Conservation (phyloP, 257 asterid species). For the Primulina huaijiensis region DNA sequence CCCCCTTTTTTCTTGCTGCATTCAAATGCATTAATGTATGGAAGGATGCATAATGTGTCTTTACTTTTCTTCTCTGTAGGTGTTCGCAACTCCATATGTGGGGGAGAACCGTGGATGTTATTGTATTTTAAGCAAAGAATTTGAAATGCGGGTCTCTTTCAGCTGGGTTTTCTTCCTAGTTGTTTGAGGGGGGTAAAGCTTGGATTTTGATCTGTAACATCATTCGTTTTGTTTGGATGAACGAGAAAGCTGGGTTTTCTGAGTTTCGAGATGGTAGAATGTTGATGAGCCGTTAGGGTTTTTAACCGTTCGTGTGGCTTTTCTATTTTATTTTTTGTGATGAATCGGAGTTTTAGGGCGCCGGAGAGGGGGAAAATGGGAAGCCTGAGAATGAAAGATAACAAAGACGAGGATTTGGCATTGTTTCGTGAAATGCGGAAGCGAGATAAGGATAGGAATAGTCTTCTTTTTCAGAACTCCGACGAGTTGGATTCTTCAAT, state of each 20-base stretch:
- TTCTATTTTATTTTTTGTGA: constrained; percentile 26
- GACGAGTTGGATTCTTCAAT: constrained; percentile 79
- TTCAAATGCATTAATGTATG: constrained; percentile 8
- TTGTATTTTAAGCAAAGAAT: constrained; percentile 2
- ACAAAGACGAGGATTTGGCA: constrained; percentile 79
- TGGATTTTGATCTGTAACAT: constrained; percentile 41
- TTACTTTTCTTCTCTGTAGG: constrained; percentile 22
- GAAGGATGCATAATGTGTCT: constrained; percentile 7
- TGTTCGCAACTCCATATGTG: constrained; percentile 14
- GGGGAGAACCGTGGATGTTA: constrained; percentile 13
- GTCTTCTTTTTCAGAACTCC: constrained; percentile 64
- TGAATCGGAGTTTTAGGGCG: constrained; percentile 89
- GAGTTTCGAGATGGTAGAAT: constrained; percentile 24
- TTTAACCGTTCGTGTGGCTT: constrained; percentile 20
- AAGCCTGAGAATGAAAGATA: constrained; percentile 62
- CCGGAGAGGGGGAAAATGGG: constrained; percentile 65
- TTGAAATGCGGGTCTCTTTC: constrained; percentile 34
- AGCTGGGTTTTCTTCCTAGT: constrained; percentile 36
- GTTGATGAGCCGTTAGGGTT: constrained; percentile 31
- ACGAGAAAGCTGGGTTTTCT: constrained; percentile 40
- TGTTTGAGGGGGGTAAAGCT: constrained; percentile 33
- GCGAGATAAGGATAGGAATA: constrained; percentile 74
- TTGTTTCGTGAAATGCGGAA: constrained; percentile 86
- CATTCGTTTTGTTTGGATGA: constrained; percentile 24
- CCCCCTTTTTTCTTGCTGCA: constrained; percentile 27